These are phyloP conservation scores for Neovahlkampfia damariscottae DNA, from an alignment of 78 protist genomes.

Conservation along the genomic window DNA sequence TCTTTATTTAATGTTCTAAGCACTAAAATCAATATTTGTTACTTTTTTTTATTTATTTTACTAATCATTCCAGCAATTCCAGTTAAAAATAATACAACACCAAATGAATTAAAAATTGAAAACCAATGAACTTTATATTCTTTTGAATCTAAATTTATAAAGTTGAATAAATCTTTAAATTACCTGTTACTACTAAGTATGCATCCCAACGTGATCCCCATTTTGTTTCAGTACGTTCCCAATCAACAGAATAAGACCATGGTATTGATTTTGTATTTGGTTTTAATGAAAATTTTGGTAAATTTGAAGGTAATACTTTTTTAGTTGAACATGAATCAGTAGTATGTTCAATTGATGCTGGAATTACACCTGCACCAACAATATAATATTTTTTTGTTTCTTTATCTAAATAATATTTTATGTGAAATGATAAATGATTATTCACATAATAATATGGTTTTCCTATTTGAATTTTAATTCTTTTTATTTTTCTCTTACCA, in stretches of 20 bases:
- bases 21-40: too few relatives aligned
- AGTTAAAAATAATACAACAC: slow-evolving; percentile 44
- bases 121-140: slow-evolving; percentile 33
- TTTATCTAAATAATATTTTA: not conserved
- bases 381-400: not conserved
- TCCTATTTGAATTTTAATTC: not conserved
- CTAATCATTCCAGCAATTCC: slow-evolving; percentile 39
- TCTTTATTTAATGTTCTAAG: slow-evolving; percentile 35
- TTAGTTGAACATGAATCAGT: not conserved
- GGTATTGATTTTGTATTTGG: not conserved
- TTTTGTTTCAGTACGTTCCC: slow-evolving; percentile 20
- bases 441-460: not conserved
- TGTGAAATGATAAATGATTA: slow-evolving; percentile 5
- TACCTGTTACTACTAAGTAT: too few relatives aligned
- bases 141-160: slow-evolving; percentile 23
- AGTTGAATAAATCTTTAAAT: too few relatives aligned
- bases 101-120: slow-evolving; percentile 43
- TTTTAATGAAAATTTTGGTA: not conserved
- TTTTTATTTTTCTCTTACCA: not conserved
- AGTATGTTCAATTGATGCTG: not conserved
- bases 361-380: not conserved
- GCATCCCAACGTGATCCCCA: slow-evolving; percentile 94
- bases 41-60: too few relatives aligned
- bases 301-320: not conserved
- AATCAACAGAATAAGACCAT: slow-evolving; percentile 65